Evolutionary conservation across 1,284 basidiomycete genomes (phyloP).

Genomic region (Tetrapyrgos nigripes): DNA sequence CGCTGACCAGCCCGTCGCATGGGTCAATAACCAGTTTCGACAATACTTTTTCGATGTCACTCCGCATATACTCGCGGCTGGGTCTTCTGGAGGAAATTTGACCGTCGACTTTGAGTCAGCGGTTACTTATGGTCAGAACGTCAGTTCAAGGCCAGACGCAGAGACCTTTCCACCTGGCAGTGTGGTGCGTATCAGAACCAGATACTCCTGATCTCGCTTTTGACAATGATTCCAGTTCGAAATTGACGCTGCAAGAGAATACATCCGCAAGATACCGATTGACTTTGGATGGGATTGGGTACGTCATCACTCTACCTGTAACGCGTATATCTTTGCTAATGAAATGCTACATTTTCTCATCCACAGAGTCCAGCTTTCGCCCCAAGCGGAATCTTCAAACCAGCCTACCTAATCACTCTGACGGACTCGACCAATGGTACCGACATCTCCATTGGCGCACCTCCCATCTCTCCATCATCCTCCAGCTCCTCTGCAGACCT

Average conservation of each 20-base stretch:
- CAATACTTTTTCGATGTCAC: conserved; percentile 60
- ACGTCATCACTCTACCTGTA: conserved; percentile 15
- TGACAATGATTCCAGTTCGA: conserved; percentile 45
- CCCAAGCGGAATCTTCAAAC: conserved; percentile 60
- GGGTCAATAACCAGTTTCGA: conserved; percentile 65
- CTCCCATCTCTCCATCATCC: conserved; percentile 26
- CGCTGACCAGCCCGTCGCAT: conserved; percentile 56
- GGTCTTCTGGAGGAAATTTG: conserved; percentile 42
- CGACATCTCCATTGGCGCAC: conserved; percentile 16
- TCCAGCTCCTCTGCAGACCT: conserved; percentile 30
- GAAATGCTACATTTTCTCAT: neutral
- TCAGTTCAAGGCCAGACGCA: conserved; percentile 53
- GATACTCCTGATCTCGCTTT: neutral
- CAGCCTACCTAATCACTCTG: conserved; percentile 54
- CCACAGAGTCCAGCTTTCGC: conserved; percentile 62
- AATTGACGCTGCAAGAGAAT: conserved; percentile 54
- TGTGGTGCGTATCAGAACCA: conserved; percentile 19
- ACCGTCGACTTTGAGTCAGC: conserved; percentile 62
- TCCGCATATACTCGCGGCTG: conserved; percentile 43
- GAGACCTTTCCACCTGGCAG: conserved; percentile 42
- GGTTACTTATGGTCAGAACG: conserved; percentile 57
- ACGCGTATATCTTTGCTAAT: neutral
- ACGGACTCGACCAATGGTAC: conserved; percentile 25
- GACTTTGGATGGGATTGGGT: conserved; percentile 71
- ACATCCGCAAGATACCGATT: conserved; percentile 57